Evolutionary conservation across 2,329 filamentous ascomycete species (phyloP).

Genomic region (Pestalotiopsis sp.): DNA sequence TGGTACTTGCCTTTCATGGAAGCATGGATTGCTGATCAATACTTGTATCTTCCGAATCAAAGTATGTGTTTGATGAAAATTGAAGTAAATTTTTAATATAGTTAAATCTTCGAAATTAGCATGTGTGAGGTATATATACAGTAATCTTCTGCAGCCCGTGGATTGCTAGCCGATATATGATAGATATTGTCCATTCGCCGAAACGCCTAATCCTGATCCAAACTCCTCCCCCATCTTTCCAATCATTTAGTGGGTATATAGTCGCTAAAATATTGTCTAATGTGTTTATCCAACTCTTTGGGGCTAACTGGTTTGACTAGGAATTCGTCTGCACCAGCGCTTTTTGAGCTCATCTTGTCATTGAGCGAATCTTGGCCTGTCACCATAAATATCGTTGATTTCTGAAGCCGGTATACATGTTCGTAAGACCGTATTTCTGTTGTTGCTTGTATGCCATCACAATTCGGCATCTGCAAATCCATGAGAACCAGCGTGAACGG

Average conservation of each 20-base stretch:
- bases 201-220: not conserved
- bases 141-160: not conserved
- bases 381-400: slow-evolving; percentile 8
- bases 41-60: no score
- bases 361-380: slow-evolving; percentile 12
- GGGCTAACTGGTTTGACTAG: slow-evolving; percentile 13
- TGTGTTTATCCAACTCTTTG: slow-evolving; percentile 5
- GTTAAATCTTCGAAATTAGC: no score
- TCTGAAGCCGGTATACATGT: not conserved
- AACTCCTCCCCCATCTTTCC: no score
- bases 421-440: slow-evolving; percentile 11
- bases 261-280: not conserved
- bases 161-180: not conserved
- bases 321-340: slow-evolving; percentile 12
- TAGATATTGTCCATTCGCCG: not conserved
- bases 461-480: slow-evolving; percentile 13
- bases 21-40: no score
- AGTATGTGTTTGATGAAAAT: no score
- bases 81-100: no score
- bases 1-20: no score
- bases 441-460: slow-evolving; percentile 12
- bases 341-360: slow-evolving; percentile 4
- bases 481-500: slow-evolving; percentile 11
- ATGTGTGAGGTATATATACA: no score
- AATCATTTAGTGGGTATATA: not conserved